Evolutionary conservation across 2,329 filamentous ascomycete species (phyloP).

Genomic region (Claviceps sp.): DNA sequence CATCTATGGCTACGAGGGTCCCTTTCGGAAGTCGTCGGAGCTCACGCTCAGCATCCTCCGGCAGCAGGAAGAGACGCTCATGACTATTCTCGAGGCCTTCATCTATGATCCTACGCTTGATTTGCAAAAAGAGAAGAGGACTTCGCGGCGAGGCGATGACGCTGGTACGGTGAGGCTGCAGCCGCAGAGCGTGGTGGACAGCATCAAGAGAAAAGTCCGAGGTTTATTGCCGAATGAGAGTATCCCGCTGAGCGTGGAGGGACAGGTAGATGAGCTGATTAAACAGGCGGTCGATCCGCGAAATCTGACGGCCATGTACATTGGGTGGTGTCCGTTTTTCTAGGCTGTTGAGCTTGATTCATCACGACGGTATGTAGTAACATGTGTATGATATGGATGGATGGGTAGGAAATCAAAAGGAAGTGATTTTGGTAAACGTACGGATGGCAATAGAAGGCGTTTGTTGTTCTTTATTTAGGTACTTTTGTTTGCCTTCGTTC

Average conservation of each 20-base stretch:
- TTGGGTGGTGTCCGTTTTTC: slow-evolving; percentile 68
- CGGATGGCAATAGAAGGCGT: too few species aligned
- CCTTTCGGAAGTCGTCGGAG: slow-evolving; percentile 83
- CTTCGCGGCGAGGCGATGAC: slow-evolving; percentile 20
- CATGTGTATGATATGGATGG: too few species aligned
- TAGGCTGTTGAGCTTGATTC: slow-evolving; percentile 13
- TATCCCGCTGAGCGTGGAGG: slow-evolving; percentile 87
- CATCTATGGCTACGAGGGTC: slow-evolving; percentile 83
- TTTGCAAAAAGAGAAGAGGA: slow-evolving; percentile 56
- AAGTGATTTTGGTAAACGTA: too few species aligned
- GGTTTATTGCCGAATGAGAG: slow-evolving; percentile 77
- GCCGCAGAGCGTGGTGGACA: slow-evolving; percentile 69
- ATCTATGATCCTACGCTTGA: slow-evolving; percentile 95
- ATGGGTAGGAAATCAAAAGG: too few species aligned
- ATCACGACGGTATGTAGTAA: too few species aligned
- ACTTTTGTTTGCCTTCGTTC: too few species aligned
- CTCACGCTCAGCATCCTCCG: slow-evolving; percentile 72
- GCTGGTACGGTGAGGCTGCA: slow-evolving; percentile 33
- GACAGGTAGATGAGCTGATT: slow-evolving; percentile 93
- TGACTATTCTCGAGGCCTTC: slow-evolving; percentile 95
- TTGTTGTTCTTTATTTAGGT: too few species aligned
- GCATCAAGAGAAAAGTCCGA: slow-evolving; percentile 73
- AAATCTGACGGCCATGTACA: slow-evolving; percentile 89
- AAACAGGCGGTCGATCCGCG: slow-evolving; percentile 67
- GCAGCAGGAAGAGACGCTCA: slow-evolving; percentile 88